Percentiles rank a stretch among this genome's conserved stretches.
Conservation (phyloP, 352 stramenopile genomes). For the Phytophthora pini region DNA sequence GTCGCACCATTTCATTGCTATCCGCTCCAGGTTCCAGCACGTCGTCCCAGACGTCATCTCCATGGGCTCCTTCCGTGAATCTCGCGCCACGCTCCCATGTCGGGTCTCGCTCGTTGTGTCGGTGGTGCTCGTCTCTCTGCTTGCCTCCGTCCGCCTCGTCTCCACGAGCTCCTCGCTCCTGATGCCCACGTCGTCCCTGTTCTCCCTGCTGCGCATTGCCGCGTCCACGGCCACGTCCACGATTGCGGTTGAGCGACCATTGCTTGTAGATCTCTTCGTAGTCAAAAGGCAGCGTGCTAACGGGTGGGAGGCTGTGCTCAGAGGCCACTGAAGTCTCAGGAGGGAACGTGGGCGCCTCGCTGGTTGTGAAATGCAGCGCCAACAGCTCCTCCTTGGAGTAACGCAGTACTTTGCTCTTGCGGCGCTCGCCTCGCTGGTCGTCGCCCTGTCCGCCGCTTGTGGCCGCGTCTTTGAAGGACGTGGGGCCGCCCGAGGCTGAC, state of each 20-base stretch:
- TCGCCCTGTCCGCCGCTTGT: slow-evolving; percentile 40
- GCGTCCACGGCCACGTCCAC: slow-evolving; percentile 74
- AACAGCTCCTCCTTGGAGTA: slow-evolving; percentile 86
- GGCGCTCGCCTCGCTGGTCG: slow-evolving; percentile 37
- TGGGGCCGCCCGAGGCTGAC: slow-evolving; percentile 23
- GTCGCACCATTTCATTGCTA: slow-evolving; percentile 68
- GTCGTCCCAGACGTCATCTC: slow-evolving; percentile 84
- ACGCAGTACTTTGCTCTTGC: slow-evolving; percentile 86
- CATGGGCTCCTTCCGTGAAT: slow-evolving; percentile 38
- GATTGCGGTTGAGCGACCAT: slow-evolving; percentile 84
- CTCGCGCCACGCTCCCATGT: slow-evolving; percentile 68
- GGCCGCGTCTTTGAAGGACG: slow-evolving; percentile 48
- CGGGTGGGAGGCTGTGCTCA: slow-evolving; percentile 69
- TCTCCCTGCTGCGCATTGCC: slow-evolving; percentile 37
- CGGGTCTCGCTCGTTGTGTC: slow-evolving; percentile 52
- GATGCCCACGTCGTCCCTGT: slow-evolving; percentile 35
- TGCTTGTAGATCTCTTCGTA: slow-evolving; percentile 91
- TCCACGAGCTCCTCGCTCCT: slow-evolving; percentile 59
- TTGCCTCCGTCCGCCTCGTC: slow-evolving; percentile 59
- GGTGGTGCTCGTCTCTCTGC: slow-evolving; percentile 32
- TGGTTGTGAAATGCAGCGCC: slow-evolving; percentile 68
- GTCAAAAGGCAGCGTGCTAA: slow-evolving; percentile 82
- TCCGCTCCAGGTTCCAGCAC: slow-evolving; percentile 56
- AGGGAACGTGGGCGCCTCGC: slow-evolving; percentile 56
- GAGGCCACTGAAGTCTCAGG: slow-evolving; percentile 73